phyloP scores from a whole-genome alignment of 169 alveolate species.

The Cytauxzoon felis region DNA sequence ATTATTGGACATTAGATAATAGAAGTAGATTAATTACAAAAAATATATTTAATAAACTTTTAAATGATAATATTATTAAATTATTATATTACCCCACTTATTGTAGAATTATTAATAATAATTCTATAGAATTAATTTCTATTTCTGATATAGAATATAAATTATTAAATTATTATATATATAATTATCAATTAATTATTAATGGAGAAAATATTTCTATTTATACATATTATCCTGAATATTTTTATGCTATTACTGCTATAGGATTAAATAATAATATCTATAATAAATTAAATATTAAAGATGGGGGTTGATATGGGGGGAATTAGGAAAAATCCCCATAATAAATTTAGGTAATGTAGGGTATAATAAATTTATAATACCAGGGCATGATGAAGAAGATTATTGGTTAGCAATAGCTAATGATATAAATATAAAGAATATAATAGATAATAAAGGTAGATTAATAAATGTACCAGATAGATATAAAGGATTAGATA shows the following conservation, averaged over 20 bases:
- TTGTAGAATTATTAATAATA: neutral
- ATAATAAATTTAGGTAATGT: neutral
- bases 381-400: conserved; percentile 26
- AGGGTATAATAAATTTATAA: neutral
- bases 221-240: conserved; percentile 2
- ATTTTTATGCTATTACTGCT: conserved; percentile 23
- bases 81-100: conserved; percentile 31
- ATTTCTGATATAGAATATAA: conserved; percentile 15
- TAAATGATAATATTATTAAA: neutral
- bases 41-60: conserved; percentile 17
- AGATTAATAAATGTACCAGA: conserved; percentile 22
- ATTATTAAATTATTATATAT: neutral
- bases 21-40: conserved; percentile 17
- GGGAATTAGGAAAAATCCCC: conserved; percentile 10
- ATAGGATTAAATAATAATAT: conserved; percentile 2
- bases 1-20: conserved; percentile 31
- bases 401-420: conserved; percentile 13
- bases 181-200: neutral
- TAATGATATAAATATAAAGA: conserved; percentile 4
- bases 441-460: conserved; percentile 23
- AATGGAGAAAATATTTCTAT: neutral
- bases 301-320: conserved; percentile 9
- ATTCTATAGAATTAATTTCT: neutral
- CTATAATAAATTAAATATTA: neutral
- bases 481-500: neutral